Evolutionary conservation across 2,329 filamentous ascomycete genomes (phyloP).

Genomic region (Sporothrix mexicana): DNA sequence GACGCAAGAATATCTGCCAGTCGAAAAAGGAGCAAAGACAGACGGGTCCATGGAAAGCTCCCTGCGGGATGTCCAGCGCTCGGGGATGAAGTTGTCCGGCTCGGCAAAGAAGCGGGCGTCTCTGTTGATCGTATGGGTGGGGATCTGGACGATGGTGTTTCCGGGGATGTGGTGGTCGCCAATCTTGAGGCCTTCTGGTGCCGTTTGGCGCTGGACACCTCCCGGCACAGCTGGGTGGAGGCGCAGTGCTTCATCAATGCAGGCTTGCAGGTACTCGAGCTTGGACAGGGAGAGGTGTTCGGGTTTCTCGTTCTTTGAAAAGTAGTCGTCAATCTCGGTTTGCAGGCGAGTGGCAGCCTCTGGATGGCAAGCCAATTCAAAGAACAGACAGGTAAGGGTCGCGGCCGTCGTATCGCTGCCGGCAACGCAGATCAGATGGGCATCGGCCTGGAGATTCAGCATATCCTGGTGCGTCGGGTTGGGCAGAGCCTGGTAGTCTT

Average conservation of each 20-base stretch:
- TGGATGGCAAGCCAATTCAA: conserved; percentile 36
- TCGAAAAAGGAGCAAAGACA: conserved; percentile 42
- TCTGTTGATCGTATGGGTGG: conserved; percentile 41
- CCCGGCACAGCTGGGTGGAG: conserved; percentile 43
- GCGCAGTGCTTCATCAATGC: conserved; percentile 47
- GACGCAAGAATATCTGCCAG: conserved; percentile 45
- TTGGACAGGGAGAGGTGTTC: background rate
- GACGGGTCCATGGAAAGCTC: conserved; percentile 40
- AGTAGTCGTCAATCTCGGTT: conserved; percentile 45
- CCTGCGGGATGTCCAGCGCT: conserved; percentile 45
- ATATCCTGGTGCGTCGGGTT: conserved; percentile 8
- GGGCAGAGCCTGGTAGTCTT: conserved; percentile 22
- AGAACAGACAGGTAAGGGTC: conserved; percentile 32
- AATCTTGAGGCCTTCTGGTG: conserved; percentile 47
- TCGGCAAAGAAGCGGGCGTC: conserved; percentile 36
- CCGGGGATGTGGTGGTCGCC: conserved; percentile 46
- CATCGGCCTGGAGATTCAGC: conserved; percentile 31
- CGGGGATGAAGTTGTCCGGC: conserved; percentile 44
- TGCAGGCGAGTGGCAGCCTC: conserved; percentile 40
- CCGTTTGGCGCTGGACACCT: conserved; percentile 47
- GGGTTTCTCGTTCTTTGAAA: background rate
- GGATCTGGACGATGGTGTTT: conserved; percentile 45
- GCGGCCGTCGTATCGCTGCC: conserved; percentile 37
- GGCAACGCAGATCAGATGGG: conserved; percentile 32
- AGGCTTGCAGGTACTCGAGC: conserved; percentile 40